Percentiles rank a stretch among this genome's conserved stretches.
These are phyloP conservation scores for Naganishia vaughanmartiniae DNA, from an alignment of 768 basidiomycete genomes.

Conservation along the genomic window DNA sequence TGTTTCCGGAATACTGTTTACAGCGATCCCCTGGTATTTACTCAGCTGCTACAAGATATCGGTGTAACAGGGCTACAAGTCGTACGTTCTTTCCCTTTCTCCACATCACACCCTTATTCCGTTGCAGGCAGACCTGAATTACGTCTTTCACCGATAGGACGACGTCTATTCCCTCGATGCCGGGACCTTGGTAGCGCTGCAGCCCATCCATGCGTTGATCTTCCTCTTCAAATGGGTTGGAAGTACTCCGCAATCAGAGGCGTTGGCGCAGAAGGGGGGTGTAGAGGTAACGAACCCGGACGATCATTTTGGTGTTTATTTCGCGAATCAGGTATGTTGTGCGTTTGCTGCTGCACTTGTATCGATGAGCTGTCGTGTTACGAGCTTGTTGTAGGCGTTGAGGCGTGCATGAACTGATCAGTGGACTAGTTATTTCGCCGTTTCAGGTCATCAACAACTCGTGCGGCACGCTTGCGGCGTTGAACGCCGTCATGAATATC, in stretches of 20 bases:
- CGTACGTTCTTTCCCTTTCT: constrained; percentile 33
- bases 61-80: constrained; percentile 51
- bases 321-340: constrained; percentile 67
- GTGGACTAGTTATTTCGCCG: not conserved
- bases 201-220: constrained; percentile 84
- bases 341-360: constrained; percentile 44
- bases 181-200: constrained; percentile 63
- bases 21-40: constrained; percentile 49
- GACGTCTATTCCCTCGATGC: constrained; percentile 50
- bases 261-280: constrained; percentile 34
- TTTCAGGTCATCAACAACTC: constrained; percentile 84
- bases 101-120: not conserved
- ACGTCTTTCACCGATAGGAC: constrained; percentile 36
- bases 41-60: constrained; percentile 44
- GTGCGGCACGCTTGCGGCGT: constrained; percentile 89
- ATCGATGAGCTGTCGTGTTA: too few species aligned
- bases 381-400: too few species aligned
- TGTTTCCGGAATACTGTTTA: not conserved
- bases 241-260: not conserved
- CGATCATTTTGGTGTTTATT: constrained; percentile 64
- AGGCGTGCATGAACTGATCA: too few species aligned
- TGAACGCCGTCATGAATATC: constrained; percentile 65
- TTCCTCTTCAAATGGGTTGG: constrained; percentile 98
- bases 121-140: not conserved
- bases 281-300: constrained; percentile 49